Evolutionary conservation across 768 basidiomycete species (phyloP).

Genomic region (Cystobasidium tubakii): DNA sequence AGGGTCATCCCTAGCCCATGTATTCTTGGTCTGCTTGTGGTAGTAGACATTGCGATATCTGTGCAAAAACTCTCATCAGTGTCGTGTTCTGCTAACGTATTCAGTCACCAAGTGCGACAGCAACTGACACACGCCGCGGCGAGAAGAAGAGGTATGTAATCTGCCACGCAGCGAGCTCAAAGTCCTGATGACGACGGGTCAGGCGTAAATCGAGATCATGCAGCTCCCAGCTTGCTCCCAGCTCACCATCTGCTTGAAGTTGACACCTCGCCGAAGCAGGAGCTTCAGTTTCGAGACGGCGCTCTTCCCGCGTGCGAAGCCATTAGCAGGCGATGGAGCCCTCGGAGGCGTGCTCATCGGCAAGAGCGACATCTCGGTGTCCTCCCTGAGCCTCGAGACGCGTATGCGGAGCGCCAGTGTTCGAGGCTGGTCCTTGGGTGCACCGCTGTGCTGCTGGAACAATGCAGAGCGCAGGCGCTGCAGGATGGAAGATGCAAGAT

Average conservation of each 20-base stretch:
- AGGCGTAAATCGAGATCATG: not conserved
- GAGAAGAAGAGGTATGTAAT: conserved; percentile 86
- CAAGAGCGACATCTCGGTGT: conserved; percentile 17
- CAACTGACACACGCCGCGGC: conserved; percentile 75
- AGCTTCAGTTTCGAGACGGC: conserved; percentile 59
- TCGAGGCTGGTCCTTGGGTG: not conserved
- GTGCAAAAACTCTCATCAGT: not conserved
- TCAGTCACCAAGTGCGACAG: not conserved
- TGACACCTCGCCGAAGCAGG: conserved; percentile 70
- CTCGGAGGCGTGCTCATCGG: conserved; percentile 4
- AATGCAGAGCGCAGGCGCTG: too few relatives aligned
- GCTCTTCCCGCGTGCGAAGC: conserved; percentile 19
- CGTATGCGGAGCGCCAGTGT: not conserved
- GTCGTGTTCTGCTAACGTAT: not conserved
- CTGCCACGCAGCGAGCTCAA: conserved; percentile 94
- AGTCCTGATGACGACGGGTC: conserved; percentile 60
- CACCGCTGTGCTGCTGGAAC: not conserved
- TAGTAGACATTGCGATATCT: conserved; percentile 96
- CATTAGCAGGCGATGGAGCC: not conserved
- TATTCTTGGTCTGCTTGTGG: conserved; percentile 69
- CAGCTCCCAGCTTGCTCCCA: not conserved
- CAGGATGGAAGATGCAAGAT: too few relatives aligned
- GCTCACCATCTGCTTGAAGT: conserved; percentile 79
- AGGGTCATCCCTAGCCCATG: conserved; percentile 78
- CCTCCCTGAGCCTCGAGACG: not conserved